Evolutionary conservation across 2,329 filamentous ascomycete genomes (phyloP).

Genomic region (Cadophora malorum): DNA sequence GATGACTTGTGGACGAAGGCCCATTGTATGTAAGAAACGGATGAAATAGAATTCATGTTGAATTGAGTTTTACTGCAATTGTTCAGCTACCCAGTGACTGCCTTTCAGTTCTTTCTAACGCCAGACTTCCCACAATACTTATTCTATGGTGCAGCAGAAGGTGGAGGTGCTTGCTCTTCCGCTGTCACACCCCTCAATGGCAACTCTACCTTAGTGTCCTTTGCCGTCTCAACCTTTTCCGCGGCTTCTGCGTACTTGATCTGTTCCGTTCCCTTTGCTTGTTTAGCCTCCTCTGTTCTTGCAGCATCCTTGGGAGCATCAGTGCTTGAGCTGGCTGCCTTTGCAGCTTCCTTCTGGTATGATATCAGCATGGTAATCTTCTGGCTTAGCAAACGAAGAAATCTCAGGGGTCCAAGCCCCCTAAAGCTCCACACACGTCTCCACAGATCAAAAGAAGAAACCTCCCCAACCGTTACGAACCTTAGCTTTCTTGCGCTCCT

Average conservation of each 20-base stretch:
- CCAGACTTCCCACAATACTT: conserved; percentile 27
- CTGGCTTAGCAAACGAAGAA: background rate
- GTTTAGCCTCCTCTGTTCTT: background rate
- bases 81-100: conserved; percentile 16
- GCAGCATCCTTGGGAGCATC: conserved; percentile 12
- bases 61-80: conserved; percentile 22
- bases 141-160: conserved; percentile 41
- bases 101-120: conserved; percentile 28
- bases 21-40: background rate
- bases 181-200: conserved; percentile 42
- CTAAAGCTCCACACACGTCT: background rate
- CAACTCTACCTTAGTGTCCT: conserved; percentile 34
- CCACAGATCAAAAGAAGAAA: conserved; percentile 1
- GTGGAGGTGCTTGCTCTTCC: conserved; percentile 45
- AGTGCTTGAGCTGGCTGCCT: conserved; percentile 21
- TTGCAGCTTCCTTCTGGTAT: conserved; percentile 29
- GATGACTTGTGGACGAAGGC: background rate
- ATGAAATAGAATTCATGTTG: conserved; percentile 15
- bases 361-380: conserved; percentile 17
- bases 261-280: background rate
- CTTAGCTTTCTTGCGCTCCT: conserved; percentile 54
- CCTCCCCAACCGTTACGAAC: conserved; percentile 39
- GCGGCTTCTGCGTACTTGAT: background rate
- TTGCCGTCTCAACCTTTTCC: conserved; percentile 40
- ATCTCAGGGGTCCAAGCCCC: background rate